These are phyloP conservation scores for Sextonia rubra DNA, from an alignment of 164 flowering plant species.

Conservation along the genomic window DNA sequence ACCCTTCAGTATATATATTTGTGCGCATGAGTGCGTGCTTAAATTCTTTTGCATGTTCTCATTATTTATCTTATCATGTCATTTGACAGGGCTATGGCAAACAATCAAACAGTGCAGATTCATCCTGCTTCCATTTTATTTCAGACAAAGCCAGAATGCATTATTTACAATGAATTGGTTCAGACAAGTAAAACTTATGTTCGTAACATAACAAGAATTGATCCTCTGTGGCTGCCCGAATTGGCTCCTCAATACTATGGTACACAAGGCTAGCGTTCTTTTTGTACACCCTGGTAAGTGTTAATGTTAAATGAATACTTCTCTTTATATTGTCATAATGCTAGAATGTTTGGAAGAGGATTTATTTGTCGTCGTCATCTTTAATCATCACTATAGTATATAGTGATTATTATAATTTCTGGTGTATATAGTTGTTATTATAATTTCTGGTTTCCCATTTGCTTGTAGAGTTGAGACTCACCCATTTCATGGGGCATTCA, in stretches of 20 bases:
- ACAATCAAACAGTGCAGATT: conserved; percentile 68
- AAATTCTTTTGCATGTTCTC: not conserved
- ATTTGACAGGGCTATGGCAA: conserved; percentile 62
- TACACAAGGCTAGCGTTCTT: conserved; percentile 2
- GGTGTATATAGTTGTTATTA: not conserved
- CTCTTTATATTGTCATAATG: not conserved
- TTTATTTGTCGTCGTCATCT: too few relatives aligned
- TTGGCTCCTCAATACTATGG: conserved; percentile 74
- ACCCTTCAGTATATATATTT: too few relatives aligned
- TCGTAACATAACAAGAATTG: conserved; percentile 72
- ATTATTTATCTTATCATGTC: not conserved
- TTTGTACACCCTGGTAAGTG: not conserved
- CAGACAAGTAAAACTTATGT: conserved; percentile 67
- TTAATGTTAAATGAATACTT: too few relatives aligned
- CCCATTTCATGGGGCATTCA: too few relatives aligned
- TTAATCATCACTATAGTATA: too few relatives aligned
- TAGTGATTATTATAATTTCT: not conserved
- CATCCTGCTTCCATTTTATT: conserved; percentile 82
- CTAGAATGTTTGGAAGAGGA: not conserved
- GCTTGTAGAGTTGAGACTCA: too few relatives aligned
- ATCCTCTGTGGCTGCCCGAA: conserved; percentile 81
- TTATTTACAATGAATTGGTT: conserved; percentile 78
- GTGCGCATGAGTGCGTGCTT: not conserved
- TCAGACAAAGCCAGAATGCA: conserved; percentile 67
- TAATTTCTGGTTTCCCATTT: not conserved